Base-by-base conservation (phyloP, 345 rosid species). In the Heritiera littoralis region DNA sequence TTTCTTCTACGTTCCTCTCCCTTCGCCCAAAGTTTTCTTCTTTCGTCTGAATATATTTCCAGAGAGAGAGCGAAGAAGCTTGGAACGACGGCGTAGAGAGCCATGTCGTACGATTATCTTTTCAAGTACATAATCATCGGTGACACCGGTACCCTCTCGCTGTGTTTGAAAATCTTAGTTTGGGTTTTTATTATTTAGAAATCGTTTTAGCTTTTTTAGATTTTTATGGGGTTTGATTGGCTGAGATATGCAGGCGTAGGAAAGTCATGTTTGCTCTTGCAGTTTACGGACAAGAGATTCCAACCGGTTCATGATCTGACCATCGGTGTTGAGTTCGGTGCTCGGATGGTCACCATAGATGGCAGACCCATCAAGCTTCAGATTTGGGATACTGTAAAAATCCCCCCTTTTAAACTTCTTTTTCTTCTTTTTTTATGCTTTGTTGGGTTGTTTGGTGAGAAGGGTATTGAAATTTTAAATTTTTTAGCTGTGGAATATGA, bases 301-400 rank as follows among this genome's bases (percentile, higher is more conserved):
- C 95, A 89, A 82, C 93, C 95, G 1, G 93, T 89, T 14, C 94
- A 91, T 76, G 94, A 91, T 77, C 88, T 91, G 45, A 91, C 92
- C 67, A 91, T 89, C 65, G 95, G 95, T 8, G 95, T 91, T 10
- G 95, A 89, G 67, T 91, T 91, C 77, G 93, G 93, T 35, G 95
- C 95, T 84, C 89, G 95, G 46, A 91, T 89, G 95, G 89, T 91
- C 84, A 86, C 90, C 81, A 89, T 89, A 74, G 91, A 88, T 8
- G 81, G 81, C 68, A 85, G 89, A 14, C 90, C 91, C 73, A 80
- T 91, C 84, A 89, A 91, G 89, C 94, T 91, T 12, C 92, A 91
- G 79, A 91, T 91, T 79, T 91, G 92, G 94, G 94, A 91, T 83
- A 89, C 95, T 14, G 92, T 91, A 83, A 52, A 17, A 17, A 12